phyloP scores from a whole-genome alignment of 345 rosid species.

The Excoecaria cochinchinensis region DNA sequence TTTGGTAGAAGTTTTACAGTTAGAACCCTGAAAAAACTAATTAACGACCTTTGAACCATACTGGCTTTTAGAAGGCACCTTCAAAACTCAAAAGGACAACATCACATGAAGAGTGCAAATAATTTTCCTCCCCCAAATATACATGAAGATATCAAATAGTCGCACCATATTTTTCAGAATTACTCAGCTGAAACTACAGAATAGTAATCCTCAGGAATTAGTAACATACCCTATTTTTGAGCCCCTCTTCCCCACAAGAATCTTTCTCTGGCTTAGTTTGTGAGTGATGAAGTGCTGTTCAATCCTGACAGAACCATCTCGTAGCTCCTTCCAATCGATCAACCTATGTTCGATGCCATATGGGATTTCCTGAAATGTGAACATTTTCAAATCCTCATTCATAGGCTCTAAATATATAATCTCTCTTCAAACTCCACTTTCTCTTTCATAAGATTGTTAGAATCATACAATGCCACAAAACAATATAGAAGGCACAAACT shows the following conservation, averaged over 20 bases:
- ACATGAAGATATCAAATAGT: not conserved
- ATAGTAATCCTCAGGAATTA: not conserved
- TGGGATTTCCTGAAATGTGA: slow-evolving; percentile 68
- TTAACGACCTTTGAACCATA: no score
- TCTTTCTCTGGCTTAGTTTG: slow-evolving; percentile 81
- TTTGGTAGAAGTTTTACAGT: not conserved
- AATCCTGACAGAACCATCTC: slow-evolving; percentile 84
- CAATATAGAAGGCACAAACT: not conserved
- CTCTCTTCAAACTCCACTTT: not conserved
- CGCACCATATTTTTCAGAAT: not conserved
- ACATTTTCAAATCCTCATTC: not conserved
- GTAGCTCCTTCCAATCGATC: slow-evolving; percentile 80
- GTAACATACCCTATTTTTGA: slow-evolving; percentile 69
- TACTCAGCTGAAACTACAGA: not conserved
- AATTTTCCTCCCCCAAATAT: not conserved
- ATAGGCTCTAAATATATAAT: not conserved
- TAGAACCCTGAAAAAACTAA: not conserved
- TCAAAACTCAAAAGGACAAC: not conserved
- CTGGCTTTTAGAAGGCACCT: not conserved
- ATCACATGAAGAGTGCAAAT: not conserved
- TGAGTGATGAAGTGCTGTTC: slow-evolving; percentile 79
- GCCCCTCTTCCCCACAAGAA: slow-evolving; percentile 92
- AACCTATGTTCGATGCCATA: slow-evolving; percentile 75
- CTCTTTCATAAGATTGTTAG: not conserved
- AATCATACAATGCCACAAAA: not conserved